Percentiles rank a stretch among this genome's conserved stretches.
phyloP scores from a whole-genome alignment of 305 asterid species.

The Coffea humblotiana region DNA sequence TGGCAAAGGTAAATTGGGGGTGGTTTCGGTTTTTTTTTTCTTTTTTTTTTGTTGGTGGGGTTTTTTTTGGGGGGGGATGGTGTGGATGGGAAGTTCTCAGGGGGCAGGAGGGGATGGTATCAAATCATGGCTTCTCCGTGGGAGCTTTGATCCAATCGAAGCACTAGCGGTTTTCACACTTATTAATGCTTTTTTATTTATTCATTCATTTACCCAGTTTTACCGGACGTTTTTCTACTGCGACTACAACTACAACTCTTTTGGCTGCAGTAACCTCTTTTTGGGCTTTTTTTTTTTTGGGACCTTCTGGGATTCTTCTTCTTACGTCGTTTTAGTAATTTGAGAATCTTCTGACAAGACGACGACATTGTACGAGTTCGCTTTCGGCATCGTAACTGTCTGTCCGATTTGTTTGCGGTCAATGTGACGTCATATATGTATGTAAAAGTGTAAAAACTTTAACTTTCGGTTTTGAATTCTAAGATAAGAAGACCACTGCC shows the following conservation, averaged over 20 bases:
- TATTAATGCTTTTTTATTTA: background rate
- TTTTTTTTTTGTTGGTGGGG: background rate
- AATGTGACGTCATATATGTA: too few species aligned
- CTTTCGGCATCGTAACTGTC: background rate
- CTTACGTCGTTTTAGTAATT: background rate
- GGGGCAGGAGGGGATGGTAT: background rate
- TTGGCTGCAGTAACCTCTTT: background rate
- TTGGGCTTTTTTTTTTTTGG: too few species aligned
- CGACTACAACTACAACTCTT: background rate
- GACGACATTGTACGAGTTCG: conserved; percentile 14
- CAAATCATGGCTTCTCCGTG: background rate
- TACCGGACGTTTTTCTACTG: background rate
- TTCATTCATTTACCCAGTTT: background rate
- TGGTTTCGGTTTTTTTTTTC: too few species aligned
- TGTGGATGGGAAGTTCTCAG: background rate
- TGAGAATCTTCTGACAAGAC: conserved; percentile 8
- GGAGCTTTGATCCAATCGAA: conserved; percentile 13
- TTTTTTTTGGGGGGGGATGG: background rate
- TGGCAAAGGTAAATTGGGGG: background rate
- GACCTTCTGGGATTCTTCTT: background rate
- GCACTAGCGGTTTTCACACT: background rate
- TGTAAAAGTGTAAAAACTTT: too few species aligned
- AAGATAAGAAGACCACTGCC: too few species aligned
- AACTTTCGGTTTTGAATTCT: too few species aligned
- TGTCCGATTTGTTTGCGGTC: too few species aligned